Conservation (phyloP, 2,329 filamentous ascomycete genomes). For the Proliferodiscus dingleyae region DNA sequence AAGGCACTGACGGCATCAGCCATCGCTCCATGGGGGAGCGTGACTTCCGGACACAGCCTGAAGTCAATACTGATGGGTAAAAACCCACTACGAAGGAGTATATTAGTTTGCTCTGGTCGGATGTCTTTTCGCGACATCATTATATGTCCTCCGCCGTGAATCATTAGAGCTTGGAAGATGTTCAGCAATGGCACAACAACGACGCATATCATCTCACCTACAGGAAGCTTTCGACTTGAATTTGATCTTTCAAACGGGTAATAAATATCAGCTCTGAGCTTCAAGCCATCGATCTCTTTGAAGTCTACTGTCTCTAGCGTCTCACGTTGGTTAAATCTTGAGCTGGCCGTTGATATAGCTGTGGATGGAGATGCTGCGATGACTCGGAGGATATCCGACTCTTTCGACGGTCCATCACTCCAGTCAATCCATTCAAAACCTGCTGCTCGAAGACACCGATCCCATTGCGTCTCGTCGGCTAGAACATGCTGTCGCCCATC, state of each 20-base stretch:
- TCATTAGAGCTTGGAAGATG: conserved; percentile 36
- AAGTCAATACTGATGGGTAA: conserved; percentile 46
- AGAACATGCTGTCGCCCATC: conserved; percentile 16
- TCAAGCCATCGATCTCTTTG: conserved; percentile 18
- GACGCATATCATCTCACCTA: conserved; percentile 6
- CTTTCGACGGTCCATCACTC: too few relatives aligned
- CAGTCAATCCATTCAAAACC: neutral
- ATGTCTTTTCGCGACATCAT: conserved; percentile 37
- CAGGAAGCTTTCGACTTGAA: neutral
- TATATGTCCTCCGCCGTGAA: conserved; percentile 42
- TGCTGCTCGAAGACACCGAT: neutral
- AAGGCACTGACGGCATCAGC: conserved; percentile 40
- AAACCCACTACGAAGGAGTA: conserved; percentile 37
- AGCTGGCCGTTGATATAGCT: neutral
- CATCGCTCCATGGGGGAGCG: conserved; percentile 41
- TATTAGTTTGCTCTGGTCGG: conserved; percentile 33
- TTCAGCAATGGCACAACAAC: neutral
- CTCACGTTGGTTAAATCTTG: too few relatives aligned
- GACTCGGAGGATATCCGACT: too few relatives aligned
- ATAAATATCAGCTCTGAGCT: conserved; percentile 33
- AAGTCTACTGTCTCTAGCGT: conserved; percentile 40
- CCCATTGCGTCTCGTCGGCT: conserved; percentile 2
- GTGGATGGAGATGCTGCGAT: neutral
- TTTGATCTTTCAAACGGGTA: conserved; percentile 20
- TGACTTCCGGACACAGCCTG: conserved; percentile 44